Conservation (phyloP, 2,329 filamentous ascomycete genomes). For the Penicillium polonicum region DNA sequence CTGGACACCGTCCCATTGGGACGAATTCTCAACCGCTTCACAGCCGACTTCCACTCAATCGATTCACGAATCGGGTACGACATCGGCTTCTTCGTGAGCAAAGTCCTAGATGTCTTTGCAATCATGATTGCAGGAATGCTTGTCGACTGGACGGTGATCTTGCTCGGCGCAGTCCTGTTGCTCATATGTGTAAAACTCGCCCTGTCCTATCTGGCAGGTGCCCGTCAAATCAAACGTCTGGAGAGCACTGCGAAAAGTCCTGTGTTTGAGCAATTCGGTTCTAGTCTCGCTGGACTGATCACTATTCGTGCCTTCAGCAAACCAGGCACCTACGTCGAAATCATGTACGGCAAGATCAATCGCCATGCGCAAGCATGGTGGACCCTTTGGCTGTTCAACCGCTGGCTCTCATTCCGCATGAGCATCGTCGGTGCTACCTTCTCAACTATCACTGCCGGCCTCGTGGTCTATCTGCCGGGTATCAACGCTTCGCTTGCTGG, state of each 20-base stretch:
- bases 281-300: slow-evolving; percentile 67
- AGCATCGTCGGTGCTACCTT: slow-evolving; percentile 69
- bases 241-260: slow-evolving; percentile 76
- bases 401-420: slow-evolving; percentile 76
- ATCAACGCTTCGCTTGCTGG: slow-evolving; percentile 72
- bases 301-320: slow-evolving; percentile 77
- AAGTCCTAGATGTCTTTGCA: slow-evolving; percentile 62
- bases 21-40: slow-evolving; percentile 74
- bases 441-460: slow-evolving; percentile 61
- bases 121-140: slow-evolving; percentile 66
- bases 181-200: slow-evolving; percentile 49
- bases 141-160: slow-evolving; percentile 56
- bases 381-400: slow-evolving; percentile 70
- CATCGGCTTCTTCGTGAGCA: slow-evolving; percentile 59
- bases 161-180: slow-evolving; percentile 61
- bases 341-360: slow-evolving; percentile 70
- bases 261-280: slow-evolving; percentile 76
- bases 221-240: slow-evolving; percentile 72
- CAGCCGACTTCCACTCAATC: slow-evolving; percentile 71
- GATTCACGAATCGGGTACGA: slow-evolving; percentile 67
- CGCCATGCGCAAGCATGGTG: slow-evolving; percentile 64
- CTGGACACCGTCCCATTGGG: slow-evolving; percentile 77
- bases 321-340: slow-evolving; percentile 62
- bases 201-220: slow-evolving; percentile 64
- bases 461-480: slow-evolving; percentile 61